phyloP scores from a whole-genome alignment of 1,284 basidiomycete species.

The Tremellales sp. region DNA sequence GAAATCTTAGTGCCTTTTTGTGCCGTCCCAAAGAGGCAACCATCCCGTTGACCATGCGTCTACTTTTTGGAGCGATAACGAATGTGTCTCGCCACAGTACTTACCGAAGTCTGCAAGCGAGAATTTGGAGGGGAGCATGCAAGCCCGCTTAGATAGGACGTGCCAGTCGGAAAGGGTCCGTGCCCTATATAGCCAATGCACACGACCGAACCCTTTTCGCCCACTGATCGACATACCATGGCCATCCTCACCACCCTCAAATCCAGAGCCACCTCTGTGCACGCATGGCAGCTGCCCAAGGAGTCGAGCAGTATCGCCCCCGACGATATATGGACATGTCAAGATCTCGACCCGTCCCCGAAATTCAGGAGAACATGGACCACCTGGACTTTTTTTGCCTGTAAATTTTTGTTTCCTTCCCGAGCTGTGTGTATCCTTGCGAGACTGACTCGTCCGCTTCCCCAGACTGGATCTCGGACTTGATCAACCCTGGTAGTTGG shows the following conservation, averaged over 20 bases:
- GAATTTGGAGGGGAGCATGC: too few relatives aligned
- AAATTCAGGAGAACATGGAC: constrained; percentile 37
- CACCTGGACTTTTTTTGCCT: constrained; percentile 35
- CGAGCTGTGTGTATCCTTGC: neutral
- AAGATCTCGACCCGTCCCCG: constrained; percentile 42
- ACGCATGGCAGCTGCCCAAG: constrained; percentile 37
- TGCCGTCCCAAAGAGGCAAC: too few relatives aligned
- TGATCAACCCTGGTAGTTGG: constrained; percentile 42
- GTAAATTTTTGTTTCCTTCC: constrained; percentile 8
- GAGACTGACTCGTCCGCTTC: neutral
- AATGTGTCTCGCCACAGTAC: too few relatives aligned
- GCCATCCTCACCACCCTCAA: constrained; percentile 5
- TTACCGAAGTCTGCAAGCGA: too few relatives aligned
- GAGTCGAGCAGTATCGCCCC: constrained; percentile 40
- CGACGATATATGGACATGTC: constrained; percentile 28
- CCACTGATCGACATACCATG: constrained; percentile 4
- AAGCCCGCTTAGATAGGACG: too few relatives aligned
- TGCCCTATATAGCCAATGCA: too few relatives aligned
- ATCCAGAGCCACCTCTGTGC: constrained; percentile 8
- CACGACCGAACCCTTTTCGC: too few relatives aligned
- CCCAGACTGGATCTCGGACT: constrained; percentile 38
- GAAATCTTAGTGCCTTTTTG: too few relatives aligned
- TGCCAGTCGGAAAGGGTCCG: too few relatives aligned
- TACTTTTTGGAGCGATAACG: too few relatives aligned
- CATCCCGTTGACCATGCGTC: too few relatives aligned